Evolutionary conservation across 495 filamentous ascomycete genomes (phyloP), one percentile per base, ranked within the genome.

Genomic region (Recurvomyces mirabilis): DNA sequence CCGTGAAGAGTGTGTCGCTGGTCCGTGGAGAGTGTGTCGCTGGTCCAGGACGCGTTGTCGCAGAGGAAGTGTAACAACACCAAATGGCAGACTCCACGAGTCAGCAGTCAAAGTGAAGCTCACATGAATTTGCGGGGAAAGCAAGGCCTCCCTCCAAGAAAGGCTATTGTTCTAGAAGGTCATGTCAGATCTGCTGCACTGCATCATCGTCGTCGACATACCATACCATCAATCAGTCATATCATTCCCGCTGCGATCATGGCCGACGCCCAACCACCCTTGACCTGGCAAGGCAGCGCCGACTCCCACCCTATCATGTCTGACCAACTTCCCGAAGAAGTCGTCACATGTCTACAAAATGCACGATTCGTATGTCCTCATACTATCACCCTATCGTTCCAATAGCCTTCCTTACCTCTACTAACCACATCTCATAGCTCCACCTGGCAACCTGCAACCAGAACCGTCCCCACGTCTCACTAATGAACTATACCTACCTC

Each of bases 401-500:
- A 24, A 22, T 15, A 15, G 18, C 14, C 32, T n/a, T 6, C 32
- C 13, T 9, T 15, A 11, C 13, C 32, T 15, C 24, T 15, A 9
- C 9, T 0, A 19, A 17, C 6, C 14, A 14, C 9, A 4, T 29
- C 26, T 41, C 20, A n/a, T 44, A 94, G 87, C 87, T 98, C 46
- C 93, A 98, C 62, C 79, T 98, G 23, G 88, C 91, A 51, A 98
- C 91, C 44, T 88, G 79, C 63, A 74, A 73, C 60, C 71, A 76
- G 54, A 77, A 89, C 60, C 74, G 75, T 54, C 91, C 91, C 13
- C 91, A 98, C 66, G 83, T 96, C 60, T 89, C 85, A 20, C 78
- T 98, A 52, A 98, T 98, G 91, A 94, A 93, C 67, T 98, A 95
- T 69, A 95, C 91, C 57, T 98, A 94, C 68, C 83, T 98, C 41